Conservation (phyloP, 2,329 filamentous ascomycete species). For the Elsinoe ampelina region DNA sequence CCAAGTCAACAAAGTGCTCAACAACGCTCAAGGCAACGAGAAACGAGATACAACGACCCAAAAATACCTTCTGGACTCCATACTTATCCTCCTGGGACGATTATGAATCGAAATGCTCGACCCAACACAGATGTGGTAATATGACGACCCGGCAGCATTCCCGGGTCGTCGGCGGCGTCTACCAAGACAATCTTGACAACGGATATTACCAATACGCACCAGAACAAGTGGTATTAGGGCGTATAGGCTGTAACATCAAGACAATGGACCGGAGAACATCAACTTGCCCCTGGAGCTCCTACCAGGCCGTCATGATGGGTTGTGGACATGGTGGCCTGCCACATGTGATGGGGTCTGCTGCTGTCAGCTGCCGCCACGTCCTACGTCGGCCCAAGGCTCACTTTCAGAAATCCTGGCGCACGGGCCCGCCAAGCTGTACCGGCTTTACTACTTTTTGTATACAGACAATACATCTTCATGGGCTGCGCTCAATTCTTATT, state of each 20-base stretch:
- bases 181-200: not conserved
- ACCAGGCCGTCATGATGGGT: too few species aligned
- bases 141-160: slow-evolving; percentile 5
- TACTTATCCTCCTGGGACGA: slow-evolving; percentile 1
- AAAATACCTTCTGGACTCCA: not conserved
- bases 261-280: too few species aligned
- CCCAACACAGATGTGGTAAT: not conserved
- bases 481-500: too few species aligned
- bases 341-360: too few species aligned
- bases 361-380: too few species aligned
- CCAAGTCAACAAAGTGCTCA: not conserved
- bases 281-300: too few species aligned
- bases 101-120: slow-evolving; percentile 2
- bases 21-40: not conserved
- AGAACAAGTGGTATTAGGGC: not conserved
- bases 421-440: too few species aligned
- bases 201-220: not conserved
- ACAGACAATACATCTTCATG: too few species aligned
- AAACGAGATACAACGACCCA: not conserved
- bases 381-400: too few species aligned
- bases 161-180: slow-evolving; percentile 7
- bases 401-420: too few species aligned
- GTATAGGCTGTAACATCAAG: not conserved
- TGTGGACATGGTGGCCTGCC: too few species aligned
- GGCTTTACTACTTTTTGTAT: too few species aligned